These are phyloP conservation scores for Beauveria varroae DNA, from an alignment of 2,329 filamentous ascomycete genomes.

Conservation along the genomic window DNA sequence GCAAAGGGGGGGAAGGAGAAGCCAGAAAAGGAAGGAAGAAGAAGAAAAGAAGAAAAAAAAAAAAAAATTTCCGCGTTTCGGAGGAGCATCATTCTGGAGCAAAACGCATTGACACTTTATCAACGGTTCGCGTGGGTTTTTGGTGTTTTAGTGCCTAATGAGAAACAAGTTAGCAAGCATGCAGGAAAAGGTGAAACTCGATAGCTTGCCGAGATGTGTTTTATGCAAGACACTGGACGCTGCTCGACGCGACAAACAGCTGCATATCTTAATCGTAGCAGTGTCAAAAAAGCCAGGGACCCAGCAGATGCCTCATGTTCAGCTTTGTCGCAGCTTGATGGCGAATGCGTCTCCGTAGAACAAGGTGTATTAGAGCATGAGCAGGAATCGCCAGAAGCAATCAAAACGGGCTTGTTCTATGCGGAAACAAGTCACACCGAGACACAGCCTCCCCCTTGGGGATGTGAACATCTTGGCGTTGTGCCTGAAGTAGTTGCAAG, in stretches of 20 bases:
- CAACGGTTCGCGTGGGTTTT: neutral
- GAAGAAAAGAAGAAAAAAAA: neutral
- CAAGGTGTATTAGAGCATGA: no score
- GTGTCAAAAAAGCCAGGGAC: neutral
- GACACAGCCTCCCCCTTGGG: no score
- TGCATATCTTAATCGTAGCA: neutral
- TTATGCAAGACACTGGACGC: neutral
- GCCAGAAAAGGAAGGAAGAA: neutral
- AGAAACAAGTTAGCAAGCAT: neutral
- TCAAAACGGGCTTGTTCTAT: no score
- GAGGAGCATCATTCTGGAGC: neutral
- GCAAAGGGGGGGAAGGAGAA: neutral
- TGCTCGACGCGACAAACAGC: neutral
- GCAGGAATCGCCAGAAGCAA: no score
- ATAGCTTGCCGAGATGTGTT: neutral
- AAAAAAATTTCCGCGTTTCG: neutral
- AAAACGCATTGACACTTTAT: neutral
- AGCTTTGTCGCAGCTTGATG: neutral
- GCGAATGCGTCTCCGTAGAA: neutral
- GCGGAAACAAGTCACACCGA: no score
- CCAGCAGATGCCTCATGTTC: neutral
- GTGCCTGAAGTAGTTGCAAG: no score
- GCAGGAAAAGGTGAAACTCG: neutral
- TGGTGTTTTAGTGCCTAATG: neutral
- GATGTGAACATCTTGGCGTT: no score